These are phyloP conservation scores for Botrytis hyacinthi DNA, from an alignment of 2,329 filamentous ascomycete genomes.

Conservation along the genomic window DNA sequence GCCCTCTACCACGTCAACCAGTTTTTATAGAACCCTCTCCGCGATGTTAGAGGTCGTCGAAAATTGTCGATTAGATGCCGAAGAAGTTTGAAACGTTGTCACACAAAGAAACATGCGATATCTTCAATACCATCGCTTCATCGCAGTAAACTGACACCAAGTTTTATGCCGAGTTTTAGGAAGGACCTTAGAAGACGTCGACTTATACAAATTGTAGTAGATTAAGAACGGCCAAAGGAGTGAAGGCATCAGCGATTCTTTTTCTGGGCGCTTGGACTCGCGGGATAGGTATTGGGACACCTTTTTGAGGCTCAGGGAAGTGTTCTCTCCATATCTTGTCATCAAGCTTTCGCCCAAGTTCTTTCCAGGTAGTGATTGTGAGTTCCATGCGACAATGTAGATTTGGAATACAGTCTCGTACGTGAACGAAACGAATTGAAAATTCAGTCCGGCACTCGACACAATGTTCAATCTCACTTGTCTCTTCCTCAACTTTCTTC, in stretches of 20 bases:
- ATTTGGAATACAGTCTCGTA: not conserved
- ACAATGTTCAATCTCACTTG: not conserved
- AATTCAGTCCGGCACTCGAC: not conserved
- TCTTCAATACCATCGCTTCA: not conserved
- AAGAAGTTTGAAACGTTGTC: not conserved
- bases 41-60: not conserved
- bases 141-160: not conserved
- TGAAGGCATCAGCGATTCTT: not conserved
- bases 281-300: not conserved
- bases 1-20: not conserved
- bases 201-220: not conserved
- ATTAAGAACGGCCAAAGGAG: not conserved
- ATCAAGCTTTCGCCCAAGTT: not conserved
- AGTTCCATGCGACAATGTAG: not conserved
- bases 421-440: not conserved
- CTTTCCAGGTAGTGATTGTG: not conserved
- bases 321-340: not conserved
- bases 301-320: not conserved
- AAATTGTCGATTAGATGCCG: not conserved
- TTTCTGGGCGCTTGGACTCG: not conserved
- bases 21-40: not conserved
- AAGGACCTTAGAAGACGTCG: not conserved
- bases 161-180: not conserved
- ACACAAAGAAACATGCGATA: not conserved
- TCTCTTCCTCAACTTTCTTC: not conserved